These are phyloP conservation scores for Trichophyton simii DNA, from an alignment of 2,329 filamentous ascomycete species.

Conservation along the genomic window DNA sequence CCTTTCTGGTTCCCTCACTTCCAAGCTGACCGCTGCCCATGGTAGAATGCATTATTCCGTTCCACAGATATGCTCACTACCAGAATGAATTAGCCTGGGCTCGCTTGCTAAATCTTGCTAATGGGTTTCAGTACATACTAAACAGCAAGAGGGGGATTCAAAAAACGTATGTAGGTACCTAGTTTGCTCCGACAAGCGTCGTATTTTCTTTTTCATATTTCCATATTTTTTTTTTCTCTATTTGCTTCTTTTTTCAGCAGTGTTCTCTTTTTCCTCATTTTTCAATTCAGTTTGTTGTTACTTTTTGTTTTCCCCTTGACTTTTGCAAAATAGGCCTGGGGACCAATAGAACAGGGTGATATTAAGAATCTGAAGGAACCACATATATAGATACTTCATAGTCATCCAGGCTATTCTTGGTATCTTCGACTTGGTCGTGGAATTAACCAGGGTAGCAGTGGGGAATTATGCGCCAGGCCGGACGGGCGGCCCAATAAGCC, in stretches of 20 bases:
- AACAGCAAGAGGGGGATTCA: background rate
- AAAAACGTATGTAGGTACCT: background rate
- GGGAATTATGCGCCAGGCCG: constrained; percentile 4
- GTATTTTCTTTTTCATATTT: background rate
- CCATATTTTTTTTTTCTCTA: background rate
- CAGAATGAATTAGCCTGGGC: background rate
- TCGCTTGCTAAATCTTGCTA: background rate
- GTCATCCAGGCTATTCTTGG: background rate
- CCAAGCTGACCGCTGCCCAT: background rate
- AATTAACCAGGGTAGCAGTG: background rate
- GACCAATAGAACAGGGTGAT: background rate
- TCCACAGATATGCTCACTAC: background rate
- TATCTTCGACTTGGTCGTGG: background rate
- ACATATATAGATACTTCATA: background rate
- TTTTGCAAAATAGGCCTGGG: background rate
- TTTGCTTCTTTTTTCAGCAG: background rate
- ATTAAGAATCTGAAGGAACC: background rate
- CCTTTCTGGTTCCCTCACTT: background rate
- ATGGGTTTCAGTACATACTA: background rate
- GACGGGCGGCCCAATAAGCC: constrained; percentile 1
- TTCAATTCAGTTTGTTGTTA: background rate
- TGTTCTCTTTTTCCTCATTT: background rate
- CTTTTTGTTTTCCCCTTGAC: background rate
- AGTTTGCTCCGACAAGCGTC: background rate
- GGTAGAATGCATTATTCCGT: background rate